Evolutionary conservation across 257 asterid genomes (phyloP).

Genomic region (Cinchona pubescens): DNA sequence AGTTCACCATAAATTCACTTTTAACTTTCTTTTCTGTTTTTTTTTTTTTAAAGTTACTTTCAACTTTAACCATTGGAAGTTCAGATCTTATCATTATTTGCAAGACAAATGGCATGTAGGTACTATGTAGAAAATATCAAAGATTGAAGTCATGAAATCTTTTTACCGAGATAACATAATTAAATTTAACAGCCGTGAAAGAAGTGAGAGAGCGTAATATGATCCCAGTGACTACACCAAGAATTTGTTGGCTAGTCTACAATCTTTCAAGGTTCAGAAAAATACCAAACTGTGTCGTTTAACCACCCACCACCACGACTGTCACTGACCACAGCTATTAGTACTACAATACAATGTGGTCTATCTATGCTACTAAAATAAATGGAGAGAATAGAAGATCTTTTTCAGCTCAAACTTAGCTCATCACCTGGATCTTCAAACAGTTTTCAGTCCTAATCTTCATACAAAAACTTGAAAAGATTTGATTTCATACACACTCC

Average conservation of each 20-base stretch:
- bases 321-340: neutral
- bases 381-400: neutral
- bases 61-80: neutral
- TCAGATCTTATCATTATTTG: too few species aligned
- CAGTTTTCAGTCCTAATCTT: neutral
- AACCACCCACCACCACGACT: neutral
- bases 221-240: neutral
- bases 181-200: neutral
- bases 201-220: neutral
- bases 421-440: neutral
- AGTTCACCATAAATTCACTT: neutral
- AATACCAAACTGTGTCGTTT: conserved; percentile 12
- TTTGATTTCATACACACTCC: neutral
- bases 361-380: neutral
- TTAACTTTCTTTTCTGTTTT: too few species aligned
- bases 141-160: too few species aligned
- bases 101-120: too few species aligned
- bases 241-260: neutral
- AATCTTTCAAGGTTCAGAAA: neutral
- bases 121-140: too few species aligned
- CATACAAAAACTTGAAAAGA: too few species aligned
- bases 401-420: neutral
- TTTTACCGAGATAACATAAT: neutral
- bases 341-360: too few species aligned
- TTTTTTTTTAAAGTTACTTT: neutral